Evolutionary conservation across 495 filamentous ascomycete species (phyloP), one percentile per base, ranked within the genome.

Genomic region (Neurospora sp.): DNA sequence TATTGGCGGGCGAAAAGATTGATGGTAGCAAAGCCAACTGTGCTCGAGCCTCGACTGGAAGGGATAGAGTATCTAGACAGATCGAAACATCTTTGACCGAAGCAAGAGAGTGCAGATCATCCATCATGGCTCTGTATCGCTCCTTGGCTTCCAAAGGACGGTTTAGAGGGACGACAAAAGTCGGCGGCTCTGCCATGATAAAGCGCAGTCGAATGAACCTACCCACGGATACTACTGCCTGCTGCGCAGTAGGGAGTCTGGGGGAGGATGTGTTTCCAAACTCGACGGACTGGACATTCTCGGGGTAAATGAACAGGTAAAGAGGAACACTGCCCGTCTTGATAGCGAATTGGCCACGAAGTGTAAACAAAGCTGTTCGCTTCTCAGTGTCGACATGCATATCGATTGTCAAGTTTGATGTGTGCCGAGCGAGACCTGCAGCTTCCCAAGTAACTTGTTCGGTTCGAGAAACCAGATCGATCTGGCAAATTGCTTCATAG

Each of bases 41-140:
- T 31, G 0, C 5, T 28, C 10, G 4, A 13, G 0, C 4, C 21
- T 59, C 48, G 0, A 0, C 3, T 4, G 0, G 2, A 0, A 59
- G 21, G 21, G 24, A 3, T 11, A 5, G 0, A 21, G 0, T 2
- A 15, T 59, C 11, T 2, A 59, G 0, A 13, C 15, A 15, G 11
- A 59, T 3, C 2, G 48, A 59, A 0, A 59, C 0, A 0, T 28
- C 48, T 17, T 24, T 59, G 4, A 17, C 48, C 8, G 21, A 8
- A 0, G 24, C 48, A 7, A 59, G 48, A 6, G 48, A 59, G 0
- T 59, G 11, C 3, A 54, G 21, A 6, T 4, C 11, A 4, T 48
- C 43, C 3, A 48, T 0, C 3, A 24, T 0, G 19, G n/a, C 3
- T 5, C 3, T 11, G 11, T 8, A 48, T 21, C 0, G 0, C 8